phyloP scores from a whole-genome alignment of 179 eudicot species.

The Corrigiola litoralis region DNA sequence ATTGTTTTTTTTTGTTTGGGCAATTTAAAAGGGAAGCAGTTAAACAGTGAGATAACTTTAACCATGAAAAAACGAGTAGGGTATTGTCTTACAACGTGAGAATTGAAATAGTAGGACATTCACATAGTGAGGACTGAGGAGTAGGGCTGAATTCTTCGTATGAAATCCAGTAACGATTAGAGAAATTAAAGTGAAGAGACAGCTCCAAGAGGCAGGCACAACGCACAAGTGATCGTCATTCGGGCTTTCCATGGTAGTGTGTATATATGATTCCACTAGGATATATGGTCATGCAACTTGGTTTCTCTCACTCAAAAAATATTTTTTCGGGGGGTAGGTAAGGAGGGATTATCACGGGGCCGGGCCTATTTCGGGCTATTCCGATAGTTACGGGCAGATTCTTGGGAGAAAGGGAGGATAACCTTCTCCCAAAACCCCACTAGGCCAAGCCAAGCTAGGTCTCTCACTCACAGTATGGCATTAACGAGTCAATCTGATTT shows the following conservation, averaged over 20 bases:
- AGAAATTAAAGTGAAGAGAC: background rate
- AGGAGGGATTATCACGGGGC: background rate
- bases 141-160: background rate
- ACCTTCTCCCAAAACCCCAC: no score
- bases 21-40: background rate
- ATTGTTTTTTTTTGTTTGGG: background rate
- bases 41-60: no score
- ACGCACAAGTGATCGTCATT: conserved; percentile 6
- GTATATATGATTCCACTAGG: background rate
- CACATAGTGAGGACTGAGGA: background rate
- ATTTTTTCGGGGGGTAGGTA: background rate
- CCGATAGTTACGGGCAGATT: no score
- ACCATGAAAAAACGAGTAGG: background rate
- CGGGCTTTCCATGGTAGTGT: background rate
- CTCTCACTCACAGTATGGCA: no score
- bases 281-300: conserved; percentile 10
- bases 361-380: background rate
- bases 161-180: background rate
- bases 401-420: no score
- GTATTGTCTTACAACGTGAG: background rate
- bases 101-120: background rate
- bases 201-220: conserved; percentile 22
- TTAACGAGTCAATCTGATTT: no score
- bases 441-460: no score
- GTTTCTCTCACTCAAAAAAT: background rate